Conservation (phyloP, 768 basidiomycete genomes). For the Rhizopogon vulgaris region DNA sequence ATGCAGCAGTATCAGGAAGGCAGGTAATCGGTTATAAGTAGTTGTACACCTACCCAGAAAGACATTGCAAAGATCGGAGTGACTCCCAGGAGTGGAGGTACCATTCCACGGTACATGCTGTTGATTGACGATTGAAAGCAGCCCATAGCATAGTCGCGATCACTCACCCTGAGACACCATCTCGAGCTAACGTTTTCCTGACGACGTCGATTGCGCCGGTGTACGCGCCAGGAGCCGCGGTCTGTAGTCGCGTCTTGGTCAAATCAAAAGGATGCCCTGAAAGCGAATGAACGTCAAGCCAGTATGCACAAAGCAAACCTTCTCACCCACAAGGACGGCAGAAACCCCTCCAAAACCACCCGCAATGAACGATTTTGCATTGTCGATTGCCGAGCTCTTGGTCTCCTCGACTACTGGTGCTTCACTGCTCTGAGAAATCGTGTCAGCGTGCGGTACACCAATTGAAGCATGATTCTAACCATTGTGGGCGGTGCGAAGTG, state of each 20-base stretch:
- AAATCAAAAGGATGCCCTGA: constrained; percentile 96
- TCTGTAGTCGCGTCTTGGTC: constrained; percentile 94
- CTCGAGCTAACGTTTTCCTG: constrained; percentile 81
- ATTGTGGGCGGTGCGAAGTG: constrained; percentile 14
- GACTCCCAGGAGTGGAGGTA: constrained; percentile 88
- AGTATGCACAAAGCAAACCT: not conserved
- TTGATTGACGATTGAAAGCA: not conserved
- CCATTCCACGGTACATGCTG: constrained; percentile 88
- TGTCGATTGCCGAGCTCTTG: constrained; percentile 29
- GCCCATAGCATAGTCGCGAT: not conserved
- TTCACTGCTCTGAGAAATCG: constrained; percentile 18
- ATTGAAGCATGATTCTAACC: constrained; percentile 13
- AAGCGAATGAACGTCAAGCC: constrained; percentile 5
- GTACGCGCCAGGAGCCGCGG: constrained; percentile 83
- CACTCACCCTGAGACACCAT: constrained; percentile 83
- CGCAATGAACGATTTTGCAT: constrained; percentile 81
- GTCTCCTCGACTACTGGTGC: constrained; percentile 12
- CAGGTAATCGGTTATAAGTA: not conserved
- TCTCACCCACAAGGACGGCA: constrained; percentile 84
- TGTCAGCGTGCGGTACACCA: constrained; percentile 5
- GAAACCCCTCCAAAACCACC: constrained; percentile 90
- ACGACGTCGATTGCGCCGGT: constrained; percentile 92
- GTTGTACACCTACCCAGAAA: constrained; percentile 72
- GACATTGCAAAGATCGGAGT: constrained; percentile 98
- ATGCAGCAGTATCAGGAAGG: constrained; percentile 5